These are phyloP conservation scores for Colletotrichum tropicale DNA, from an alignment of 2,329 filamentous ascomycete species.

Conservation along the genomic window DNA sequence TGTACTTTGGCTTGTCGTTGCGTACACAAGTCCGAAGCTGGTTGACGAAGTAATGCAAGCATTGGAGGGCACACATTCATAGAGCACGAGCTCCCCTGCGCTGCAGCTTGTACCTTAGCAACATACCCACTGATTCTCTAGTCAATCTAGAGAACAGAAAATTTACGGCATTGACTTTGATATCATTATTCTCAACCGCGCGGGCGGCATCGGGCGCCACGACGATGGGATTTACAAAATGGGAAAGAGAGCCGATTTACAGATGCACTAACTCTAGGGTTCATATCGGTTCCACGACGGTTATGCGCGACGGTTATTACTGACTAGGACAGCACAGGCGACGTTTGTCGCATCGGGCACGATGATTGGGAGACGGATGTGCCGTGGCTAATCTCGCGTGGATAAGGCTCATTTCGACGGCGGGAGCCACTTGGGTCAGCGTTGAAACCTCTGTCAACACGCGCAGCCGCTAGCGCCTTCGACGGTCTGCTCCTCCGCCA, in stretches of 20 bases:
- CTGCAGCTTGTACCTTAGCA: constrained; percentile 11
- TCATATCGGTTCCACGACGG: neutral
- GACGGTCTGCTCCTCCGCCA: neutral
- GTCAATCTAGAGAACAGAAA: neutral
- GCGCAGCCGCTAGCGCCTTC: neutral
- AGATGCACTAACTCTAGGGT: neutral
- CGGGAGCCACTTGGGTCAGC: neutral
- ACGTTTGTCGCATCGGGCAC: neutral
- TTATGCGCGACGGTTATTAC: neutral
- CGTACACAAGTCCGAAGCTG: neutral
- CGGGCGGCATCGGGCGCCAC: neutral
- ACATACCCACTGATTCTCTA: constrained; percentile 5
- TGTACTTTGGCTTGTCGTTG: neutral
- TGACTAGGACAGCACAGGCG: neutral
- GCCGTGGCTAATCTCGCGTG: constrained; percentile 20
- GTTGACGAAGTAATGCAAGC: constrained; percentile 7
- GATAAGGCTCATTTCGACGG: constrained; percentile 11
- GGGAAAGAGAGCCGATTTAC: neutral
- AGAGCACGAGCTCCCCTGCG: neutral
- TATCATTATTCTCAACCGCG: neutral
- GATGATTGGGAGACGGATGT: neutral
- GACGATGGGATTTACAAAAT: neutral
- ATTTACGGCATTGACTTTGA: neutral
- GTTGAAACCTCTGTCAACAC: neutral
- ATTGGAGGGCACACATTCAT: neutral